Base-by-base conservation (phyloP, 805 yeast species). In the Candida sakaeoensis region DNA sequence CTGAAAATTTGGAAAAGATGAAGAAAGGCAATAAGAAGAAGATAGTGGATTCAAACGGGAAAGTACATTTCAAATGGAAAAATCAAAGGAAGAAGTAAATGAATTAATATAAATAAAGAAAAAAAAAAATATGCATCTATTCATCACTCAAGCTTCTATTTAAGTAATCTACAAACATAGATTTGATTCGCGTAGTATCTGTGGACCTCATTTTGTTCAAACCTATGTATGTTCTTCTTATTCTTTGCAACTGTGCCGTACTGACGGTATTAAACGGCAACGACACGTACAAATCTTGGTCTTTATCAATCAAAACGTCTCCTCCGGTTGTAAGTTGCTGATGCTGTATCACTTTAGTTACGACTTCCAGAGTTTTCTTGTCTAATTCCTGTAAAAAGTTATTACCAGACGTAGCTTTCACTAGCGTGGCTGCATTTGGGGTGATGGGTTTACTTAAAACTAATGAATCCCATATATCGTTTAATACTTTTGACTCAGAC, bases 21-120 rank as follows among this genome's bases (percentile, higher is more conserved):
- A 87, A 87, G 59, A 84, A 81, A 49, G 98, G 98, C 0, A 78
- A 80, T 45, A 86, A 85, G 65, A 85, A 82, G 74, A 89, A 89
- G 67, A 59, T 83, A 4, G 69, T 74, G 2, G 83, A 74, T 41
- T 65, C 72, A 12, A 73, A 77, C 24, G 98, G 98, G 3, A 74
- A 75, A 41, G 75, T 77, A 0, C 70, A 74, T 2, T 93, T 77
- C 66, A 87, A 87, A 65, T 91, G 97, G 95, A 86, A 82, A 58
- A 83, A 77, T 50, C 79, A 79, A 55, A 75, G 95, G 57, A 85
- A 84, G 62, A 58, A 70, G 45, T 75, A 51, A n/a, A n/a, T n/a
- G n/a, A n/a, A n/a, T n/a, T n/a, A n/a, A n/a, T n/a, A n/a, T n/a
- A n/a, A n/a, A n/a, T n/a, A n/a, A n/a, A n/a, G n/a, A n/a, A n/a